phyloP scores from a whole-genome alignment of 768 basidiomycete genomes.

The Suillus subalutaceus region DNA sequence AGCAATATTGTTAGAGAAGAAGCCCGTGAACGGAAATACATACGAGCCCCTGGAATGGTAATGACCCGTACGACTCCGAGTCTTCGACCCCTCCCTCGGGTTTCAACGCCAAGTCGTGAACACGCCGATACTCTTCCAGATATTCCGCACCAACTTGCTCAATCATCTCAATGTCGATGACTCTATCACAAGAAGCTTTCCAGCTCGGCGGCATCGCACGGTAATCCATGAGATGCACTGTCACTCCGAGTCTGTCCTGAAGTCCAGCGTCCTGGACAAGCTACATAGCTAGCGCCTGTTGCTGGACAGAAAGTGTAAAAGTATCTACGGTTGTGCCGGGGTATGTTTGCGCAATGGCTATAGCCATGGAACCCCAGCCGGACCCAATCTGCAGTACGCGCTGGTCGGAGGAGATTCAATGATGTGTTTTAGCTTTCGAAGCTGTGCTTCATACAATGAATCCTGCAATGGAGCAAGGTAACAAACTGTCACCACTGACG shows the following conservation, averaged over 20 bases:
- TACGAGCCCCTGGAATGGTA: conserved; percentile 73
- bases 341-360: conserved; percentile 56
- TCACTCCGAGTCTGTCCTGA: conserved; percentile 16
- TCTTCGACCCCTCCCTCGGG: conserved; percentile 59
- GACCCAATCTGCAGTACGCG: conserved; percentile 76
- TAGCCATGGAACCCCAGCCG: conserved; percentile 77
- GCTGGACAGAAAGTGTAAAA: conserved; percentile 62
- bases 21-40: conserved; percentile 26
- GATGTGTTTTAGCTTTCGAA: conserved; percentile 66
- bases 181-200: too few species aligned
- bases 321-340: conserved; percentile 58
- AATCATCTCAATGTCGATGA: too few species aligned
- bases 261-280: conserved; percentile 48
- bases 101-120: conserved; percentile 48
- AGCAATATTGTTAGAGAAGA: not conserved
- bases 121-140: too few species aligned
- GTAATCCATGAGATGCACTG: too few species aligned
- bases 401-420: conserved; percentile 57
- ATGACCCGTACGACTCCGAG: conserved; percentile 74
- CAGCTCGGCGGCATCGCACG: too few species aligned
- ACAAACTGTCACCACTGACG: conserved; percentile 46
- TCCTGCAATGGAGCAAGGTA: conserved; percentile 16
- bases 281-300: conserved; percentile 58
- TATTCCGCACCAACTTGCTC: too few species aligned
- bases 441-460: conserved; percentile 51